These are phyloP conservation scores for Nemania sp. DNA, from an alignment of 2,329 filamentous ascomycete species.

Conservation along the genomic window DNA sequence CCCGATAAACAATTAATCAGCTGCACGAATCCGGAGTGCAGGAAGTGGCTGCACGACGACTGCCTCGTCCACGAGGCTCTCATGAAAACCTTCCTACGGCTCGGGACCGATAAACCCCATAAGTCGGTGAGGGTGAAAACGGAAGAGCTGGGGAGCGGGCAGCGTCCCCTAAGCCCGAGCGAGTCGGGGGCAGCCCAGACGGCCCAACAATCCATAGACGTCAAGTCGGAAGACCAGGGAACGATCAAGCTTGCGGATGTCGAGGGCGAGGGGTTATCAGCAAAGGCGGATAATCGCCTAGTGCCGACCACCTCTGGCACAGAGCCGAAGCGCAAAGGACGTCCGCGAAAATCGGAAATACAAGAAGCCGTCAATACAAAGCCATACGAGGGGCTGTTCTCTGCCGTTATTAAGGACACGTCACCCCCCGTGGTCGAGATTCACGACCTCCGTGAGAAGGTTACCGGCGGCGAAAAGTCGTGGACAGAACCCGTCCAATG, in stretches of 20 bases:
- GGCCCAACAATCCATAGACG: constrained; percentile 56
- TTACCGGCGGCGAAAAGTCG: constrained; percentile 54
- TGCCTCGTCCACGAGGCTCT: constrained; percentile 64
- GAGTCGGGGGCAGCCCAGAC: constrained; percentile 56
- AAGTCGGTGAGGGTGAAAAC: constrained; percentile 44
- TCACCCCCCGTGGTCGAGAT: constrained; percentile 57
- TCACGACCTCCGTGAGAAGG: constrained; percentile 53
- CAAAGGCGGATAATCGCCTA: constrained; percentile 43
- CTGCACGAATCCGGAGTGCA: constrained; percentile 59
- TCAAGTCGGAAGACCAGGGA: constrained; percentile 50
- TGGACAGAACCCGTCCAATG: constrained; percentile 60
- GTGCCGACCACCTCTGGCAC: constrained; percentile 43
- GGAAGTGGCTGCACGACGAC: constrained; percentile 66
- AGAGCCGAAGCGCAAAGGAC: constrained; percentile 41
- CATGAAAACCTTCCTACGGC: constrained; percentile 52
- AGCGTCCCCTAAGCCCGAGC: constrained; percentile 56
- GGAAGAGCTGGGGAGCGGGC: constrained; percentile 45
- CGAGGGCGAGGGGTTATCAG: constrained; percentile 33
- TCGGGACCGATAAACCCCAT: constrained; percentile 58
- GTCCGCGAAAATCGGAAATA: constrained; percentile 46
- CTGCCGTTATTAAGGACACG: constrained; percentile 53
- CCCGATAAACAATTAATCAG: constrained; percentile 64
- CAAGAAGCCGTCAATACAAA: constrained; percentile 43
- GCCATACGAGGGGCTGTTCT: constrained; percentile 58
- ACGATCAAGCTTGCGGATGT: constrained; percentile 43